Percentiles rank a stretch among this genome's conserved stretches.
Evolutionary conservation across 352 stramenopile genomes (phyloP).

Genomic region (Poterioochromonas sp.): DNA sequence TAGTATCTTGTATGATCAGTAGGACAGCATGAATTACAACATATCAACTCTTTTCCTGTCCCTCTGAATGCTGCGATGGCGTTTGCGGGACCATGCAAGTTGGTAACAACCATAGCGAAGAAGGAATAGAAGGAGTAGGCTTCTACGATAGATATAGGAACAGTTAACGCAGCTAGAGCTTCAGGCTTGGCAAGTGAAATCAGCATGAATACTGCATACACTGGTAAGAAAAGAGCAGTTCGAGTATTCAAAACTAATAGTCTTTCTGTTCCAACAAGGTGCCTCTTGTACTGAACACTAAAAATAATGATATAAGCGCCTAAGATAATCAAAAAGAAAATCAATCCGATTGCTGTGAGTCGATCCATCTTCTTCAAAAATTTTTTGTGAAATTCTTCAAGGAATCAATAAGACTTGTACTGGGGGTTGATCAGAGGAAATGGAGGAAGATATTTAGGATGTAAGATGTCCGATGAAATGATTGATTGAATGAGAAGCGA

Average conservation of each 20-base stretch:
- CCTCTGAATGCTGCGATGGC: background rate
- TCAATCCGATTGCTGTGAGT: background rate
- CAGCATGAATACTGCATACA: constrained; percentile 17
- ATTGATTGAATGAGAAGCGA: too few relatives aligned
- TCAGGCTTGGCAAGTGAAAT: background rate
- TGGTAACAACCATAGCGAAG: background rate
- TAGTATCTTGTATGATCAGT: background rate
- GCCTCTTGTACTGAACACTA: background rate
- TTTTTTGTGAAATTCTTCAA: too few relatives aligned
- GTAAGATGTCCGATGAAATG: too few relatives aligned
- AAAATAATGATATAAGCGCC: background rate
- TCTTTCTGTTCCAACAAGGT: background rate
- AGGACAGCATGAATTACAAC: background rate
- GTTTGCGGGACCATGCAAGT: background rate
- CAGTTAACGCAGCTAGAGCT: background rate
- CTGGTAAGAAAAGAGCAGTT: constrained; percentile 2
- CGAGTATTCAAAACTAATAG: background rate
- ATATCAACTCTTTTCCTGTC: background rate
- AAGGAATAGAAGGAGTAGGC: constrained; percentile 17
- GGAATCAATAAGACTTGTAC: too few relatives aligned
- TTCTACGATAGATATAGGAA: constrained; percentile 11
- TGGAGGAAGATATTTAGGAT: too few relatives aligned
- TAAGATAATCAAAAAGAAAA: background rate
- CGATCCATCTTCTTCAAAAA: too few relatives aligned
- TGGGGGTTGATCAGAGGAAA: too few relatives aligned